Conservation (phyloP, 208 protist genomes). For the Zelonia costaricensis region DNA sequence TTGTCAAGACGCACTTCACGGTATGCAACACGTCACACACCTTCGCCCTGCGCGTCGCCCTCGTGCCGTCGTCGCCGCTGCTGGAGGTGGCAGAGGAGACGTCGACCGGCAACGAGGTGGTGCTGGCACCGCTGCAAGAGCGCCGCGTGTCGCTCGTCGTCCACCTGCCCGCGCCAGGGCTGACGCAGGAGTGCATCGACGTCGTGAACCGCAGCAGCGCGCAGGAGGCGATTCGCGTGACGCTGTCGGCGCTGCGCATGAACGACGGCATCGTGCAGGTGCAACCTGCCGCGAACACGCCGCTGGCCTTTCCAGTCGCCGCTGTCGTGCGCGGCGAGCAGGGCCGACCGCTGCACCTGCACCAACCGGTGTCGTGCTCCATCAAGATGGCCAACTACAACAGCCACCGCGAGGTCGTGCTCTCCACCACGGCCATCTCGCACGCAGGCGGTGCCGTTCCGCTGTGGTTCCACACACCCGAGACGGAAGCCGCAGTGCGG, state of each 20-base stretch:
- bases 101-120: constrained; percentile 20
- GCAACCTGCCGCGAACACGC: constrained; percentile 23
- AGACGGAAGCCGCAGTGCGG: constrained; percentile 20
- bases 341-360: constrained; percentile 19
- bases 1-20: constrained; percentile 34
- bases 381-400: constrained; percentile 32
- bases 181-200: constrained; percentile 54
- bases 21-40: constrained; percentile 68
- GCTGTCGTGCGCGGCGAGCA: constrained; percentile 29
- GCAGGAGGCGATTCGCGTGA: constrained; percentile 56
- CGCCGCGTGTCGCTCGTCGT: constrained; percentile 44
- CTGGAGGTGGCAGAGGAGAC: constrained; percentile 30
- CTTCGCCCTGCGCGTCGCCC: constrained; percentile 47
- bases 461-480: constrained; percentile 30
- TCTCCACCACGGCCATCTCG: constrained; percentile 15
- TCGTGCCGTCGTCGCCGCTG: constrained; percentile 36
- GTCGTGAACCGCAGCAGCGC: constrained; percentile 67
- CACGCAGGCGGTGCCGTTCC: constrained; percentile 12
- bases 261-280: constrained; percentile 32
- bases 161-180: constrained; percentile 49
- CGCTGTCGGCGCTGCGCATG: constrained; percentile 45
- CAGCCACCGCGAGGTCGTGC: constrained; percentile 20
- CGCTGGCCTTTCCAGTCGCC: constrained; percentile 21
- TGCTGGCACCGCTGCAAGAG: constrained; percentile 47
- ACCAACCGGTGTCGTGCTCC: constrained; percentile 30